Base-by-base conservation (phyloP, 345 rosid genomes). In the Ceriops zippeliana region DNA sequence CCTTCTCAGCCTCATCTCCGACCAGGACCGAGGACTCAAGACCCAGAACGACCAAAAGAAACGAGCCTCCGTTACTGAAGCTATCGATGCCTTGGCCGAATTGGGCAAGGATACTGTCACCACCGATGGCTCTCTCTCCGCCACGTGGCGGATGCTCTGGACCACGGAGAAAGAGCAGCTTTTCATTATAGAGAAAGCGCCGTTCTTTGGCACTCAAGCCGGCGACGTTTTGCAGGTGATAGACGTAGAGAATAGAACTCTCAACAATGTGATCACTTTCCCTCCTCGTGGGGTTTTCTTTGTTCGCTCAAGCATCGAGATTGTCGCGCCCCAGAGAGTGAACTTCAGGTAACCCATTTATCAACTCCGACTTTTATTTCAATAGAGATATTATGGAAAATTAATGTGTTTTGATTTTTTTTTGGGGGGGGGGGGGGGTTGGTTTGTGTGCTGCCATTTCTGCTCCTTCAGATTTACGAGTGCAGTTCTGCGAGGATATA, bases 101-200 rank as follows among this genome's bases (percentile, higher is more conserved):
- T 67, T 87, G 28, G 96, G 96, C 31, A 73, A 80, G 1, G 81
- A 69, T 31, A 76, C 82, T 3, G 68, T 77, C 75, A 90, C 97
- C 69, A 93, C 97, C 34, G 88, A 68, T 0, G 73, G 57, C 9
- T 77, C 90, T 10, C 89, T 93, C 10, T 87, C 96, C 11, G 84
- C 91, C 72, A 89, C 96, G 51, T 93, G 97, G 96, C 79, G 98
- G 63, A 73, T 90, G 54, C 86, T 89, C 57, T 93, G 98, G 97
- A 90, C 93, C 28, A 89, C 98, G 61, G 98, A 93, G 89, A 93
- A 89, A 76, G 98, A 89, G 79, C 98, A 89, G 78, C 86, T 93
- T 5, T 93, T 86, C 85, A 90, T 93, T 60, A 79, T 93, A 61
- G 93, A 90, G 85, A 90, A 87, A 67, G 93, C 97, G 15, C 80